phyloP scores from a whole-genome alignment of 2,329 filamentous ascomycete genomes.

The Cercospora zeae-maydis region DNA sequence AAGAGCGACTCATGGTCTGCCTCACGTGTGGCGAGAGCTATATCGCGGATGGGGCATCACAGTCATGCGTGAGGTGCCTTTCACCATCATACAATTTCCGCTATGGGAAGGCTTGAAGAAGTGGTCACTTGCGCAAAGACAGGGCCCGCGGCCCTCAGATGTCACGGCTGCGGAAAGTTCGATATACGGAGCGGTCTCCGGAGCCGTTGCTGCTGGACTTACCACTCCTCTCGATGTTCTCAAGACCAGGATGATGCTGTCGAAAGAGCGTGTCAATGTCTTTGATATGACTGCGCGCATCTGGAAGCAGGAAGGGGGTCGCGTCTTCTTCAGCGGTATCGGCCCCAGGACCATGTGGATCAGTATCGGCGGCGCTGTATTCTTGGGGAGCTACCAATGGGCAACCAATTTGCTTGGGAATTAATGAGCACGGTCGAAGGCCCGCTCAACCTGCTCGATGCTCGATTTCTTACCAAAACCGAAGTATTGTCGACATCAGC shows the following conservation, averaged over 20 bases:
- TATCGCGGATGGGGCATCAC: constrained; percentile 93
- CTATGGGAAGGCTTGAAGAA: constrained; percentile 92
- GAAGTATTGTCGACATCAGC: background rate
- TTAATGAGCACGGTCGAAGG: constrained; percentile 26
- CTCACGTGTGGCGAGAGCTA: constrained; percentile 71
- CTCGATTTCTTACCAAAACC: background rate
- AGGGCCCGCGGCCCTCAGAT: constrained; percentile 40
- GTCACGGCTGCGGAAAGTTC: constrained; percentile 75
- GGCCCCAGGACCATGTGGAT: constrained; percentile 92
- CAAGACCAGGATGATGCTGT: constrained; percentile 95
- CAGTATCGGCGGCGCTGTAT: constrained; percentile 87
- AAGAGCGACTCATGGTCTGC: constrained; percentile 40
- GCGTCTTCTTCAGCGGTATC: constrained; percentile 70
- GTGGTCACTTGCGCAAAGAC: constrained; percentile 51
- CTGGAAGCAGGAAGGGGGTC: constrained; percentile 58
- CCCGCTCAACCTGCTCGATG: background rate
- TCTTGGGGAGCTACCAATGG: constrained; percentile 90
- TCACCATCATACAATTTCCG: constrained; percentile 95
- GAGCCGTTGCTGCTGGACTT: constrained; percentile 77
- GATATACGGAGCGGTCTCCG: constrained; percentile 76
- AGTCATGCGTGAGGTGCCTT: constrained; percentile 91
- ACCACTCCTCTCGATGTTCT: constrained; percentile 95
- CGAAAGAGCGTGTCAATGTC: constrained; percentile 62
- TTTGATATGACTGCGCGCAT: constrained; percentile 61
- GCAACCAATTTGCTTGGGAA: constrained; percentile 69